Base-by-base conservation (phyloP, 768 basidiomycete species). In the Boletus eberwhitei region DNA sequence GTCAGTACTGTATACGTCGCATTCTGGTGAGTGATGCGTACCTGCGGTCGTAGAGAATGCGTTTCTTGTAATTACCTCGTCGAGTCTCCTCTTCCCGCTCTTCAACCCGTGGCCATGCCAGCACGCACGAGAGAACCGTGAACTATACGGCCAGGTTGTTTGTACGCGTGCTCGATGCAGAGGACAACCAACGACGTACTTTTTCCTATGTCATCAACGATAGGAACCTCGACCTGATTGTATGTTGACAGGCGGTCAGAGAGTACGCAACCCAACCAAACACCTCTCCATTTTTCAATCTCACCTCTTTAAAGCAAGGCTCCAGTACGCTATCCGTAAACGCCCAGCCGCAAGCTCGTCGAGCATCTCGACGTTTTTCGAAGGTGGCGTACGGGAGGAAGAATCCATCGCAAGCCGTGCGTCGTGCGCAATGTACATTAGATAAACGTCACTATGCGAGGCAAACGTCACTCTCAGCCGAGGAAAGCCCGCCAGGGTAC, bases 121-220 rank as follows among this genome's bases (percentile, higher is more conserved):
- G 93, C 93, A 82, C 94, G 94, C 79, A 93, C 93, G 79, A 97
- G 93, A 74, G 94, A 97, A 75, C 94, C 94, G 89, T 98, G 93
- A 79, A 96, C 94, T 93, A n/a, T 40, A 8, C 2, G 0, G 11
- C 2, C 17, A 48, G 22, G 32, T 38, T 9, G 4, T 47, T 22
- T 48, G 40, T 32, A 5, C n/a, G 19, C 12, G 32, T 31, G 34
- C 45, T 42, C 51, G 57, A 54, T 44, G 49, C 39, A 29, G 41
- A 34, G 38, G 36, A 46, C 52, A 39, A 53, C 14, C 41, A 48
- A 54, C 34, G 59, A 66, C 58, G 40, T 55, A 86, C 84, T 84
- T 85, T 86, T 84, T 76, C 85, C 85, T 85, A 86, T 86, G 60
- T 79, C 83, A 76, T 78, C 75, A 80, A 79, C 72, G 79, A 76